Evolutionary conservation across 208 protist species (phyloP).

Genomic region (Acanthamoeba pearcei): DNA sequence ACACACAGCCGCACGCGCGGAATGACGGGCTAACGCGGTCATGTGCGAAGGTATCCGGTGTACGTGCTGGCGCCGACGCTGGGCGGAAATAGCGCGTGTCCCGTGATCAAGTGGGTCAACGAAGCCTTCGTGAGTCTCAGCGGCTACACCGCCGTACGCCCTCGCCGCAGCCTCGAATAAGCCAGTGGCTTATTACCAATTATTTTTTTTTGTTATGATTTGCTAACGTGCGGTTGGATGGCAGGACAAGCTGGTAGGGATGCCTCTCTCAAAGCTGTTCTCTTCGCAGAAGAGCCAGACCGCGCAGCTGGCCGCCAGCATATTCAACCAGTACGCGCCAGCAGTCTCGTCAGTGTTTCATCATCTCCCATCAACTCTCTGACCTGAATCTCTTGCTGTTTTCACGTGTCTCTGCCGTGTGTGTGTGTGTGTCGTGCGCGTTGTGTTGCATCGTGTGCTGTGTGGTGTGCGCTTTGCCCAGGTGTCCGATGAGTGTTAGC

Average conservation of each 20-base stretch:
- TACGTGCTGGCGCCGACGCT: not conserved
- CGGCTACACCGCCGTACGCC: not conserved
- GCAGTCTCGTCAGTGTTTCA: not conserved
- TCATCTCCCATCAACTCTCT: not conserved
- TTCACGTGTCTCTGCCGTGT: not conserved
- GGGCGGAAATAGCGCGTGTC: not conserved
- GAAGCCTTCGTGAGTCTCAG: not conserved
- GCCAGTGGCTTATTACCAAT: too few species aligned
- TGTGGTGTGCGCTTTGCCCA: not conserved
- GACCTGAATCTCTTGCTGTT: not conserved
- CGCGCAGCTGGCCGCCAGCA: not conserved
- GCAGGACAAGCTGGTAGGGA: not conserved
- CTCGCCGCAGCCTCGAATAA: too few species aligned
- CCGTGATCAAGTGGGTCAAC: not conserved
- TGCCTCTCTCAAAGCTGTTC: not conserved
- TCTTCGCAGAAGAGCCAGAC: not conserved
- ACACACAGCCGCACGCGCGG: too few species aligned
- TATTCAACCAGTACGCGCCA: not conserved
- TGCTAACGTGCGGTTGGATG: too few species aligned
- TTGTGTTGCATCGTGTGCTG: not conserved
- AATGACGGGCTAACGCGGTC: too few species aligned
- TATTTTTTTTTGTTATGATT: too few species aligned
- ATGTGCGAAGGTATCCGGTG: not conserved
- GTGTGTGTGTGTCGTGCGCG: too few species aligned
- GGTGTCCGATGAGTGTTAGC: not conserved